Evolutionary conservation across 371 early-diverging fungal species (phyloP).

Genomic region (Mortierella sp.): DNA sequence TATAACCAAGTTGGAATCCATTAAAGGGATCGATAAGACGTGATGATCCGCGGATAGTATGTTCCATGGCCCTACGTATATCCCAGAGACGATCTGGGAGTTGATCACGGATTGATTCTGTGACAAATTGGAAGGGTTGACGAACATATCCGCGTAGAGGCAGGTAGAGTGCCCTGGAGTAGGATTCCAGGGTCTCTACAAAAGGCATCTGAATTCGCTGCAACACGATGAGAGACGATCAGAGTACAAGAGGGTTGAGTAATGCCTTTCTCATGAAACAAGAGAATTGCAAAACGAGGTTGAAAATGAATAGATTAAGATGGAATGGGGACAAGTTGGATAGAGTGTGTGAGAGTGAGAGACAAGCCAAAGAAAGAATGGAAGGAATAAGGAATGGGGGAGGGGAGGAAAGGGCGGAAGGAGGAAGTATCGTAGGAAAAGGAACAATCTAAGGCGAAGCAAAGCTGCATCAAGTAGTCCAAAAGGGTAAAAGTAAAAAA

Average conservation of each 20-base stretch:
- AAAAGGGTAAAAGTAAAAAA: neutral
- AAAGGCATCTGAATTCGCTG: conserved; percentile 59
- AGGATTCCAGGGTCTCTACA: conserved; percentile 59
- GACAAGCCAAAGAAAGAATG: neutral
- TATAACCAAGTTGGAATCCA: conserved; percentile 4
- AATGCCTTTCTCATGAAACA: neutral
- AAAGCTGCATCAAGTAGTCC: too few species aligned
- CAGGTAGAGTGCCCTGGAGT: conserved; percentile 59
- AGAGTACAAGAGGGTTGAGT: neutral
- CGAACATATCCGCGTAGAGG: conserved; percentile 54
- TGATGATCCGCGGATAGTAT: conserved; percentile 32
- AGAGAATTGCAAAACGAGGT: conserved; percentile 2
- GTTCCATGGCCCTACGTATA: conserved; percentile 40
- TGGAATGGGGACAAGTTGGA: neutral
- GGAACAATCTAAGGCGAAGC: too few species aligned
- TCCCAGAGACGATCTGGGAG: conserved; percentile 35
- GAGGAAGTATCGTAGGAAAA: too few species aligned
- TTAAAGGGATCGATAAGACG: conserved; percentile 19
- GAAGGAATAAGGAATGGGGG: neutral
- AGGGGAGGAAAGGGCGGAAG: too few species aligned
- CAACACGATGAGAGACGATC: conserved; percentile 36
- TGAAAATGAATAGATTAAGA: neutral
- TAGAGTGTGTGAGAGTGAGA: neutral
- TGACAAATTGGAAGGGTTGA: conserved; percentile 48
- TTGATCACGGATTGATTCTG: conserved; percentile 49